Base-by-base conservation (phyloP, 2,329 filamentous ascomycete species). In the Aspergillus clavatus region DNA sequence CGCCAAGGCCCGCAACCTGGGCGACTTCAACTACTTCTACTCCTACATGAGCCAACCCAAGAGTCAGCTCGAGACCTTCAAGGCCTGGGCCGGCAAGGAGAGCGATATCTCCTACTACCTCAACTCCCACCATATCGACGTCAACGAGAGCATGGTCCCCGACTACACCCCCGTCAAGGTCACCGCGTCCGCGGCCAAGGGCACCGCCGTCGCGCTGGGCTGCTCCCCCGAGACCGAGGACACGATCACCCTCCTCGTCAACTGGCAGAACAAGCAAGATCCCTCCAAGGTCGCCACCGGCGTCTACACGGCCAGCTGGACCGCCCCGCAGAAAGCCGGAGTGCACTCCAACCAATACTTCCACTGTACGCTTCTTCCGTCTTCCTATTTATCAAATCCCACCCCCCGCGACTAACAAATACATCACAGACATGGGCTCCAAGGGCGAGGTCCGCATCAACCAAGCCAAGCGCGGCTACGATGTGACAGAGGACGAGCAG, bases 11-110 rank as follows among this genome's bases (percentile, higher is more conserved):
- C 73, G 81, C 62, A 82, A 76, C 42, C 75, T 96, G 6, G 90
- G 90, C 53, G 89, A 95, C 71, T 96, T 96, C 81, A 95, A 95
- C 76, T 96, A 96, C 77, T 96, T 95, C 68, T 96, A 95, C 78
- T 86, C 81, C 58, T 96, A 96, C 79, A 95, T 95, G 89, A 88
- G 83, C 40, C 89, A 95, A 75, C 87, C 85, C 49, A 95, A 94
- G 73, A 88, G 79, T 40, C 89, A 95, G 72, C 80, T 95, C 38
- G 87, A 94, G 75, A 95, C 89, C 0, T 95, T 95, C 82, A 90
- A 89, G 70, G 86, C 89, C 3, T 95, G 89, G 89, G 90, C 90
- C 0, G 90, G 90, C 52, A 82, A 84, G 59, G 89, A 95, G 57
- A 90, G 85, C 23, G 91, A 96, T 68, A 96, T 96, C 59, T 90